Percentiles rank a stretch among this genome's conserved stretches.
Conservation (phyloP, 352 stramenopile genomes). For the Pilasporangium apinafurcum region DNA sequence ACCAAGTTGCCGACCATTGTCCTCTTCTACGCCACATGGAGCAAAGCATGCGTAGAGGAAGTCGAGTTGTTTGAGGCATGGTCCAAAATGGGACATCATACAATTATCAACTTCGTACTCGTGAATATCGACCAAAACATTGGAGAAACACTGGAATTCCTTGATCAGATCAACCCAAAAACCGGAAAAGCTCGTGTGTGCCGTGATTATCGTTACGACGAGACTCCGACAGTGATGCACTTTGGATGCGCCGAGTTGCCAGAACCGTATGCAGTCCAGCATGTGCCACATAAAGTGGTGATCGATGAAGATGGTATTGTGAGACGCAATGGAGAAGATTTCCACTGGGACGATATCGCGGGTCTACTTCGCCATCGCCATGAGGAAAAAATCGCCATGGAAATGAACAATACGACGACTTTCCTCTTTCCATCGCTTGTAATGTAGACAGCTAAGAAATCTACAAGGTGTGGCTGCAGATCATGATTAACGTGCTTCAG, state of each 20-base stretch:
- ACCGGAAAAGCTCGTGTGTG: constrained; percentile 39
- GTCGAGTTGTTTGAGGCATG: constrained; percentile 50
- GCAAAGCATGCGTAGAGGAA: constrained; percentile 37
- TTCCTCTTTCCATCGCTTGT: constrained; percentile 20
- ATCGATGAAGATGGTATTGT: constrained; percentile 39
- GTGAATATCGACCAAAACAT: constrained; percentile 63
- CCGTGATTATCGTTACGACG: constrained; percentile 32
- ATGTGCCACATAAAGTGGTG: constrained; percentile 42
- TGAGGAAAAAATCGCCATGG: constrained; percentile 14
- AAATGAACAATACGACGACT: constrained; percentile 8
- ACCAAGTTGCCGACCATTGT: constrained; percentile 31
- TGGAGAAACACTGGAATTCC: constrained; percentile 31
- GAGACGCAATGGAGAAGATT: constrained; percentile 46
- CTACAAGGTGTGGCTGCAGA: too few relatives aligned
- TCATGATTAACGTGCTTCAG: too few relatives aligned
- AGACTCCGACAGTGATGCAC: constrained; percentile 43
- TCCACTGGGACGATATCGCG: constrained; percentile 57
- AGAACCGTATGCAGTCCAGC: constrained; percentile 42
- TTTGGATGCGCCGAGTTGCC: constrained; percentile 43
- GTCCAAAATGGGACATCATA: constrained; percentile 41
- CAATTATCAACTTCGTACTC: constrained; percentile 52
- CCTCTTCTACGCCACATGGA: constrained; percentile 67
- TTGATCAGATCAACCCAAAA: constrained; percentile 28
- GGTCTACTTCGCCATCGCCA: constrained; percentile 29
- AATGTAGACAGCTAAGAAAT: neutral